Base-by-base conservation (phyloP, 257 asterid species). In the Orobanche coerulescens region DNA sequence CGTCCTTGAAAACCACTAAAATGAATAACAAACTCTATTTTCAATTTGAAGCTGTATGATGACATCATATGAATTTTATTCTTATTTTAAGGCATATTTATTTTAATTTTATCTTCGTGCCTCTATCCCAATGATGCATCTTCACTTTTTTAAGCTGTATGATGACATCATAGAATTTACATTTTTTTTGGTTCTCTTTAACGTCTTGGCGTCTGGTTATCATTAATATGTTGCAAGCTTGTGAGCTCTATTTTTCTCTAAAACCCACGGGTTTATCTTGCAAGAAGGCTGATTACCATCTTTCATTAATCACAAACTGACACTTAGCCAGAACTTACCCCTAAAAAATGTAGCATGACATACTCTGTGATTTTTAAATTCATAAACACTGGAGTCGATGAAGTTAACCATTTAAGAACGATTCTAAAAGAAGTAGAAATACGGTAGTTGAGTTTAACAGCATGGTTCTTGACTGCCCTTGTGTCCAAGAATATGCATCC, bases 401-500 rank as follows among this genome's bases (percentile, higher is more conserved):
- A 58, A 39, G 24, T 24, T 15, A 18, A 54, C 20, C 10, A 34
- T 58, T 5, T 23, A 58, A 67, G 66, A 49, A 49, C 30, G 24
- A 58, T 59, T 30, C 42, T 34, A 18, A 31, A 52, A 71, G 22
- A 42, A 44, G 49, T 50, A 47, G 31, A 33, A 34, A 42, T 30
- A 23, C 36, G 18, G 31, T 4, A 9, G 2, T 46, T 18, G 36
- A 47, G 6, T 47, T 43, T 4, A 43, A 56, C 28, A 18, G 58
- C 57, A 4, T 44, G 26, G 24, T 73, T 11, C 51, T 39, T 62
- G 16, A 49, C 47, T 63, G n/a, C 61, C 37, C 50, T 53, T 43
- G 15, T 44, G 22, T 60, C 70, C 58, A 34, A 62, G 57, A 53
- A 30, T 19, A 55, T 46, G 61, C 36, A 57, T 31, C 5, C 61